Evolutionary conservation across 108 stramenopile genomes (phyloP), one percentile per base, ranked within the genome.

Genomic region (Nitzschia inconspicua): DNA sequence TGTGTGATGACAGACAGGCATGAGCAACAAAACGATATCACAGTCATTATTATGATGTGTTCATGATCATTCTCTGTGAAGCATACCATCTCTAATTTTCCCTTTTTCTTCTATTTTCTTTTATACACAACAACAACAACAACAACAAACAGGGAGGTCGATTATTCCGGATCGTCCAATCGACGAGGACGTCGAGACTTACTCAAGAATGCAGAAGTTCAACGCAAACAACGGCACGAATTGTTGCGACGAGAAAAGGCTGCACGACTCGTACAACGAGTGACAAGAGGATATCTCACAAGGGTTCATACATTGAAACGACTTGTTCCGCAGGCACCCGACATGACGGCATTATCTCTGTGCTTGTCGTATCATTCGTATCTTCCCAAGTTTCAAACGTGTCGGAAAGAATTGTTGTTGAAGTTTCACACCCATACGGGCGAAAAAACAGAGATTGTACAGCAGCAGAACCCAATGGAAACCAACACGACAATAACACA

Each of bases 151-250:
- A 61, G 52, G 47, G 68, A 70, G 60, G 68, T 70, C 16, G 56
- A 70, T 47, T 42, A 62, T 11, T 61, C 60, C 13, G 47, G 64
- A 8, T 44, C 44, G 18, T 23, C 50, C 23, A 35, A 54, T 4
- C 51, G 60, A 25, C 39, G 42, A 31, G 43, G 47, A 43, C 28
- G 36, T 23, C 41, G 36, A 42, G 60, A 61, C 6, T 20, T 70
- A 8, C 39, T 70, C 3, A 46, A 40, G 30, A 66, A 60, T 66
- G 54, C 65, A 8, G 57, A 54, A 25, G 58, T 24, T 11, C 64
- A 20, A 28, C 60, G 66, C 27, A 61, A 55, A 34, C 36, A 62
- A 60, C 47, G 74, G 30, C 56, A 69, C 50, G 67, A 75, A 51
- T 56, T 36, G 3, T 49, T 40, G 6, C 53, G 63, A 34, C 29